Base-by-base conservation (phyloP, 192 early-diverging fungal genomes). In the Chytriomyces sp. region DNA sequence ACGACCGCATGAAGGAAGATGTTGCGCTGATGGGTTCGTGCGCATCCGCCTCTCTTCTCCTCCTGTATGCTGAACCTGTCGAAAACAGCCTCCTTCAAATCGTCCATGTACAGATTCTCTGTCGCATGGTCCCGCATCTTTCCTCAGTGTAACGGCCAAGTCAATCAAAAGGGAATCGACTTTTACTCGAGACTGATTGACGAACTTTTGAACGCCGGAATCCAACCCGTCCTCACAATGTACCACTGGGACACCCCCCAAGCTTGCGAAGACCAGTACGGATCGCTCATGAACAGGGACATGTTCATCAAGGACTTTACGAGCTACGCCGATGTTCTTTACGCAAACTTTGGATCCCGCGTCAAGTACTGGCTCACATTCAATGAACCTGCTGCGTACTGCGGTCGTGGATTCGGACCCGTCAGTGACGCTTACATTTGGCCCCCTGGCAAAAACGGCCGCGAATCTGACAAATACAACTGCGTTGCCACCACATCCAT, bases 331-430 rank as follows among this genome's bases (percentile, higher is more conserved):
- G 70, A 82, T 24, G 50, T 80, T 11, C 53, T 50, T 49, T 85
- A 84, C 77, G n/a, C 62, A 49, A 62, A 62, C n/a, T 86, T 87
- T 70, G 84, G 84, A 20, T 46, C 62, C 5, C 67, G 85, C 23
- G 83, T 87, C 45, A 87, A 87, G 74, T 23, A 80, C 45, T 85
- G 84, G 84, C 59, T 86, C 6, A 85, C 84, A 18, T 79, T 85
- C 74, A 85, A 85, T 60, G 84, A 85, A 64, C 84, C 84, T 48
- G 50, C 45, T 46, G 59, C 66, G 13, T 82, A 60, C 49, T 75
- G 72, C 63, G 53, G 35, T n/a, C 60, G 45, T 18, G 82, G 76
- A 9, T 83, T 81, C 49, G 35, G 47, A 16, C 26, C 18, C 10
- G 45, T 69, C 63, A 59, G 2, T 20, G 50, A 59, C 68, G 48